These are phyloP conservation scores for Parathielavia appendiculata DNA, from an alignment of 495 filamentous ascomycete genomes.

Conservation along the genomic window DNA sequence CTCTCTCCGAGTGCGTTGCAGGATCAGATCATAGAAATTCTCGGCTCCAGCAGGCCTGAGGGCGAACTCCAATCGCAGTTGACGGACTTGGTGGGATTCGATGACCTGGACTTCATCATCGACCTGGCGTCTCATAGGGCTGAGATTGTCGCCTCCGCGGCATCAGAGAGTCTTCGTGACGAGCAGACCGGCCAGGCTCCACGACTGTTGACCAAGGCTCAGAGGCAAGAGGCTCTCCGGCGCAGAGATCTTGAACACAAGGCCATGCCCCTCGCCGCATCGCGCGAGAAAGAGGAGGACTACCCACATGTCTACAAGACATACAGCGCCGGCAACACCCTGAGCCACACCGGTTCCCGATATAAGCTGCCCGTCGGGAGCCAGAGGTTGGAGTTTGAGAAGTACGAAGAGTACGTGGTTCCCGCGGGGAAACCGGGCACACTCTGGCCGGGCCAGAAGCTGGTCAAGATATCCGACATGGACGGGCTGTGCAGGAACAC, in stretches of 20 bases:
- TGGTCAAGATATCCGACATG: constrained; percentile 73
- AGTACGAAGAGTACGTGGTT: constrained; percentile 83
- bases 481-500: constrained; percentile 87
- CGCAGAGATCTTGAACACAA: constrained; percentile 80
- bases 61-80: constrained; percentile 83
- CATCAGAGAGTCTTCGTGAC: constrained; percentile 34
- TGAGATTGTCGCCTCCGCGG: constrained; percentile 49
- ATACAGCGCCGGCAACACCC: constrained; percentile 74
- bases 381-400: constrained; percentile 49
- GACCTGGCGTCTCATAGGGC: constrained; percentile 70
- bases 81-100: constrained; percentile 88
- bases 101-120: constrained; percentile 84
- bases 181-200: constrained; percentile 43
- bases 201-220: constrained; percentile 63
- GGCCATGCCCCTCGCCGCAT: constrained; percentile 58
- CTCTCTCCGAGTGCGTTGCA: constrained; percentile 58
- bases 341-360: constrained; percentile 67
- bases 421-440: constrained; percentile 78
- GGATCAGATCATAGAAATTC: constrained; percentile 63
- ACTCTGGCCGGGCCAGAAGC: constrained; percentile 61
- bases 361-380: constrained; percentile 70
- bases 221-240: constrained; percentile 71
- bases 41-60: constrained; percentile 63
- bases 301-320: constrained; percentile 93
- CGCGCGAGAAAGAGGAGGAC: constrained; percentile 53